Percentiles rank a stretch among this genome's conserved stretches.
phyloP scores from a whole-genome alignment of 805 yeast genomes.

The Phaffomyces thermotolerans region DNA sequence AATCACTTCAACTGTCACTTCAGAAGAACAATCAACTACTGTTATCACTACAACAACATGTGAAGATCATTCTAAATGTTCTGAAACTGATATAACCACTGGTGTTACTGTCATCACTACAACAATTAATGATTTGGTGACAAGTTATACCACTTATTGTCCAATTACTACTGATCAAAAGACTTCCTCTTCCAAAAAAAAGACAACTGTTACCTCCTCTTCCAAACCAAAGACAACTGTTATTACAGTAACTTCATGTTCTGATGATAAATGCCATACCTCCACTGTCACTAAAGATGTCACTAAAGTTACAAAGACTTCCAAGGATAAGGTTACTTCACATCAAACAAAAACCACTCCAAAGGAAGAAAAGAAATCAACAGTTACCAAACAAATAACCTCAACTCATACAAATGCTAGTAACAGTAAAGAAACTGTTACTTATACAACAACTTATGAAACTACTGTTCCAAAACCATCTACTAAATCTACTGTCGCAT shows the following conservation, averaged over 20 bases:
- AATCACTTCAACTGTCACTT: neutral
- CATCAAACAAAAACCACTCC: neutral
- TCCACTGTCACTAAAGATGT: neutral
- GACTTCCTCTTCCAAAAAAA: neutral
- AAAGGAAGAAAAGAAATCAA: no score
- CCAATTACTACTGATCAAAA: neutral
- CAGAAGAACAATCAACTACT: neutral
- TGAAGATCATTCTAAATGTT: neutral
- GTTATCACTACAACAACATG: neutral
- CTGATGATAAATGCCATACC: neutral
- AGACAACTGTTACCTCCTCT: neutral
- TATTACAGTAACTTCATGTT: neutral
- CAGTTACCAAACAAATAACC: no score
- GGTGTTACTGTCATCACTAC: neutral
- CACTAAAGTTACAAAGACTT: neutral
- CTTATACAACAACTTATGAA: no score
- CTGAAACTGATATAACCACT: neutral
- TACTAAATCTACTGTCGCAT: no score
- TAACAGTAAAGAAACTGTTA: no score
- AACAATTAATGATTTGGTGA: neutral
- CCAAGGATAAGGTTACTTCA: neutral
- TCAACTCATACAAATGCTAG: no score
- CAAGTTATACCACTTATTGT: slow-evolving; percentile 5
- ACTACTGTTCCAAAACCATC: no score
- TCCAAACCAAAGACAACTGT: neutral